Conservation (phyloP, 441 rosid species). For the Croton laevigatus region DNA sequence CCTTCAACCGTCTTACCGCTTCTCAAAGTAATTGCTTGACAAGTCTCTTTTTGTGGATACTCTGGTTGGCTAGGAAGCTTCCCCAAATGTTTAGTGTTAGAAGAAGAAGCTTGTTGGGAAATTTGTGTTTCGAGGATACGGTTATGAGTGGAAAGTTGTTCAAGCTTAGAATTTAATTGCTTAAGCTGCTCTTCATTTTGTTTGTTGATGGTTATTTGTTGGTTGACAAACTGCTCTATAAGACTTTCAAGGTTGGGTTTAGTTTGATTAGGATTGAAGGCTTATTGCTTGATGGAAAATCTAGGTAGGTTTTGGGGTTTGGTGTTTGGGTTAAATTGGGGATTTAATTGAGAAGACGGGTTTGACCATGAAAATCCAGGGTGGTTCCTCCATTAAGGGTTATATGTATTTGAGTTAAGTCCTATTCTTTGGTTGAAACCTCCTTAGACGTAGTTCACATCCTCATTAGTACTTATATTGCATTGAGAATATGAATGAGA, state of each 20-base stretch:
- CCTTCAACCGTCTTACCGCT: too few relatives aligned
- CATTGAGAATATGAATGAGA: neutral
- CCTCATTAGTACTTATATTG: neutral
- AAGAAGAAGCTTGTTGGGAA: neutral
- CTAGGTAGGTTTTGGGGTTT: too few relatives aligned
- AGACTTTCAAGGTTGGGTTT: neutral
- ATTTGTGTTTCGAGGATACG: neutral
- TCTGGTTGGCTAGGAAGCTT: neutral
- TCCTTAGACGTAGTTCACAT: neutral
- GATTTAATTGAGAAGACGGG: too few relatives aligned
- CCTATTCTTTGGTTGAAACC: neutral
- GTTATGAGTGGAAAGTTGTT: neutral
- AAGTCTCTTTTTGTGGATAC: neutral
- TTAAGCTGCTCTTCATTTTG: neutral
- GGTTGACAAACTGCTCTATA: neutral
- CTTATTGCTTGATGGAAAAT: neutral
- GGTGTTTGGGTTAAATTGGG: too few relatives aligned
- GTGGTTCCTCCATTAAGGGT: too few relatives aligned
- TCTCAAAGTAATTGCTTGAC: constrained; percentile 2
- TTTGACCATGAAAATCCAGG: too few relatives aligned
- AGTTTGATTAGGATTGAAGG: neutral
- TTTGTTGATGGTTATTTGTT: neutral
- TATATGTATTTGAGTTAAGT: too few relatives aligned
- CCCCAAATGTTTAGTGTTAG: neutral
- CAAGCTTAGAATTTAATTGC: neutral